phyloP scores from a whole-genome alignment of 331 rosid genomes.

The Dryas integrifolia region DNA sequence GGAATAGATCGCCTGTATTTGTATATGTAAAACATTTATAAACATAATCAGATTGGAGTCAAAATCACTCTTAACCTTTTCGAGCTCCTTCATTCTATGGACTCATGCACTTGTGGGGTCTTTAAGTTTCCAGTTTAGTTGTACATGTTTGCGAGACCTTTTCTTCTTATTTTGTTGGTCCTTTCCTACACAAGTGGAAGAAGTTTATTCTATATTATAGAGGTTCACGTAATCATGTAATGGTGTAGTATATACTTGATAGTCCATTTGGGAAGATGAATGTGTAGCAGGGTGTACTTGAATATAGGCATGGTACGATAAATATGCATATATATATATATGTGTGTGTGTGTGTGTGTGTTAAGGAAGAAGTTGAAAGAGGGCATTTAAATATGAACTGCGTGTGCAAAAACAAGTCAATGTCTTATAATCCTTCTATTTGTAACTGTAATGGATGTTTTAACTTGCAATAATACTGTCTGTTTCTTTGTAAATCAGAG shows the following conservation, averaged over 20 bases:
- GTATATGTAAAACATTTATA: not conserved
- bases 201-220: not conserved
- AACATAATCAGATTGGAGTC: not conserved
- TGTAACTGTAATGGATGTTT: not conserved
- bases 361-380: not conserved
- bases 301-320: too few species aligned
- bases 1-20: not conserved
- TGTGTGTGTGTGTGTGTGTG: too few species aligned
- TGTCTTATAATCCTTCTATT: not conserved
- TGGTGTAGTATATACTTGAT: not conserved
- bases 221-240: too few species aligned
- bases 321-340: too few species aligned
- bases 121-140: not conserved
- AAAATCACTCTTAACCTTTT: not conserved
- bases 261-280: not conserved
- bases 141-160: not conserved
- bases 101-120: not conserved
- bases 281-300: too few species aligned
- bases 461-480: not conserved
- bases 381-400: not conserved
- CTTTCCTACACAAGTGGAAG: not conserved
- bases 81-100: not conserved
- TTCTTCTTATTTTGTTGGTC: not conserved
- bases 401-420: not conserved
- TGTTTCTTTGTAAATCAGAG: constrained; percentile 33